Evolutionary conservation across 208 protist genomes (phyloP), one percentile per base, ranked within the genome.

Genomic region (Perkinsela sp.): DNA sequence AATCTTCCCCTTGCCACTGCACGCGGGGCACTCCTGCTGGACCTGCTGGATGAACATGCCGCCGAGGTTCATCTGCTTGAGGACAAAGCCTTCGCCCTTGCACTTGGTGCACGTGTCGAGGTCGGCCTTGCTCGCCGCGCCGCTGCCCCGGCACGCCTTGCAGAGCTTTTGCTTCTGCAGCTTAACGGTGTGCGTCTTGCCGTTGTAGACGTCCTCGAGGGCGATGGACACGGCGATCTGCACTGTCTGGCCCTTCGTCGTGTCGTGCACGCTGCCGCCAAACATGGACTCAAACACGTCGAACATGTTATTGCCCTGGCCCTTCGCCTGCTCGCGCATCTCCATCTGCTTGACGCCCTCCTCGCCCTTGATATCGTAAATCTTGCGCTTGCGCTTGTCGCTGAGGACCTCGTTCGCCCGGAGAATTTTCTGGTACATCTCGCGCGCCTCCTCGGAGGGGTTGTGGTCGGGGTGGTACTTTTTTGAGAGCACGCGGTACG

Each of bases 191-290:
- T 76, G 68, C 32, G 81, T 72, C 28, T 77, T 70, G 70, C 94
- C 94, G 0, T 81, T 95, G 80, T 95, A 97, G 29, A 97, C 69
- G 69, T 90, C 77, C 48, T 92, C 83, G 13, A 98, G 82, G 1
- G 76, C 77, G 0, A 95, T 81, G 22, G 79, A 76, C 28, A 94
- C 67, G 6, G 72, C 71, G 29, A 83, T 75, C 67, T 89, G 76
- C 31, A 88, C 76, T 70, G 92, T 79, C 22, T 90, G 76, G 2
- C 85, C 90, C 30, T 85, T 91, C 32, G 82, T 72, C 2, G 70
- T 48, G n/a, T 75, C 68, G 1, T 76, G 69, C 1, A 70, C 76
- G 30, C 72, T 67, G 13, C 31, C 70, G 73, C 80, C 76, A 29
- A 88, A 83, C 6, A 86, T 70, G 30, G 76, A 74, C 2, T 72